Conservation (phyloP, 1,139 yeast genomes). For the Taiozyma sp. region DNA sequence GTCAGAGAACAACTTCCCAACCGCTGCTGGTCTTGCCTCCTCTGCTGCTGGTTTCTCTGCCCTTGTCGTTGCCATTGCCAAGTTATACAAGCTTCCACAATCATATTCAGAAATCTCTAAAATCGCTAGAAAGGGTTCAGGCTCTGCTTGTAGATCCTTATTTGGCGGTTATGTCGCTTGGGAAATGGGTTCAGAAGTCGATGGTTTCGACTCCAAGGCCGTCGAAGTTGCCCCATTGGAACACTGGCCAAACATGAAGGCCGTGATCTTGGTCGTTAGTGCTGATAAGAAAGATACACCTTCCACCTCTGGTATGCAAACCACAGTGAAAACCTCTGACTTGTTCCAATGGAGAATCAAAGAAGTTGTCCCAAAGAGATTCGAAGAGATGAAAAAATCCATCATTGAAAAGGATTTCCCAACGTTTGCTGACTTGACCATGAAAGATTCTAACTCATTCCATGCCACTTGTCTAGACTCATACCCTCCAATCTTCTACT, state of each 20-base stretch:
- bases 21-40: constrained; percentile 98
- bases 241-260: constrained; percentile 93
- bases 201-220: constrained; percentile 90
- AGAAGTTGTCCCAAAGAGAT: constrained; percentile 82
- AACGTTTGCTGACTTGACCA: constrained; percentile 82
- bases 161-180: constrained; percentile 98
- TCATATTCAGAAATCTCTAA: constrained; percentile 80
- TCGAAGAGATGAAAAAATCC: constrained; percentile 73
- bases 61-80: constrained; percentile 80
- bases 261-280: constrained; percentile 86
- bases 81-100: constrained; percentile 75
- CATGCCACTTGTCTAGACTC: constrained; percentile 97
- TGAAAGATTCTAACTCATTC: constrained; percentile 95
- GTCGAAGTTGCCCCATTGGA: constrained; percentile 79
- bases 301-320: constrained; percentile 94
- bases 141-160: constrained; percentile 94
- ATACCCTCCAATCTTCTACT: constrained; percentile 90
- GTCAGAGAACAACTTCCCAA: constrained; percentile 95
- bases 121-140: constrained; percentile 97
- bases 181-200: constrained; percentile 81
- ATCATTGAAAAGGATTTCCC: constrained; percentile 69
- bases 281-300: constrained; percentile 94
- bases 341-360: constrained; percentile 74
- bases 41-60: constrained; percentile 99
- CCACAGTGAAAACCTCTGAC: constrained; percentile 85